Percentiles rank a stretch among this genome's conserved stretches.
Conservation (phyloP, 2,329 filamentous ascomycete species). For the Sporothrix sp. region DNA sequence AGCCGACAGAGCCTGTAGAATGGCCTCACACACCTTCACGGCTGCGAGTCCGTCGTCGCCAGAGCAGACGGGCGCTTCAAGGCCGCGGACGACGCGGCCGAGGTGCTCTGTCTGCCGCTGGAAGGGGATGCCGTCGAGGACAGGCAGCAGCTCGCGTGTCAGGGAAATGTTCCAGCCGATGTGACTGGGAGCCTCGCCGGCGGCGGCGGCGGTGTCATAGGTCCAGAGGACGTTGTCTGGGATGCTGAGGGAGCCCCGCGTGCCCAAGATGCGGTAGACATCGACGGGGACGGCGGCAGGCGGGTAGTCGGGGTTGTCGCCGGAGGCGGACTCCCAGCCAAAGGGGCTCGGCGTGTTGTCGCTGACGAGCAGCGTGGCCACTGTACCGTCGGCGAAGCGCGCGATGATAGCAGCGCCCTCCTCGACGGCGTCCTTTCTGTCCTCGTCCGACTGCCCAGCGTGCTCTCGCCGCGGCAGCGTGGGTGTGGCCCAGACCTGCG, state of each 20-base stretch:
- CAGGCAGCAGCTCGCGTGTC: background rate
- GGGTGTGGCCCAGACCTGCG: background rate
- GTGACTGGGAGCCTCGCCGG: background rate
- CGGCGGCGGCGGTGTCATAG: background rate
- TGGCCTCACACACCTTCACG: background rate
- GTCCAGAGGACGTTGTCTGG: background rate
- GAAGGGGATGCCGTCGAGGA: background rate
- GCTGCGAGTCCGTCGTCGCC: background rate
- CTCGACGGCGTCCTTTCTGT: background rate
- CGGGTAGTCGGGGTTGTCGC: background rate
- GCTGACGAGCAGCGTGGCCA: background rate
- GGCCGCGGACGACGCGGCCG: background rate
- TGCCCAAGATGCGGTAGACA: background rate
- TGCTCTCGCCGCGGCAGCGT: background rate
- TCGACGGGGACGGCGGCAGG: background rate
- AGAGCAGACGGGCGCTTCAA: background rate
- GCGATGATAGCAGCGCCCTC: background rate
- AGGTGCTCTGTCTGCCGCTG: background rate
- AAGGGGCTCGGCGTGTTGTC: constrained; percentile 6
- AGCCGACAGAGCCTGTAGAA: background rate
- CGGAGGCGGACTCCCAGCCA: background rate
- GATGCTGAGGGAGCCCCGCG: background rate
- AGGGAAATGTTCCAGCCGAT: background rate
- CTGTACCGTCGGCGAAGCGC: background rate
- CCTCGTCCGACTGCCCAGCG: background rate